Conservation (phyloP, 225 moss, liverwort and hornwort species). For the Thuidium tamariscinum region DNA sequence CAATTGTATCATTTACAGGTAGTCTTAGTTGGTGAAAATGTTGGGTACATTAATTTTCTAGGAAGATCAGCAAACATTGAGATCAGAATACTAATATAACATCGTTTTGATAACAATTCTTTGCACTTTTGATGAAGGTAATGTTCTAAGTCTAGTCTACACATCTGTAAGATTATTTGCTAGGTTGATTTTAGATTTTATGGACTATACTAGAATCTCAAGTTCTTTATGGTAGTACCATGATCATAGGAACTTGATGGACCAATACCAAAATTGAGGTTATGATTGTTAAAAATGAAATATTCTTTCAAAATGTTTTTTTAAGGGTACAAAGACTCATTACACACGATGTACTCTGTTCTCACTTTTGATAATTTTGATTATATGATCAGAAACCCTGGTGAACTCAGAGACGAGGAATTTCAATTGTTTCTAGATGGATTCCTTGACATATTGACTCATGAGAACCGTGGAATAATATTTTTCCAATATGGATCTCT, state of each 20-base stretch:
- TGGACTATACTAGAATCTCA: not conserved
- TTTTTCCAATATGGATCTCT: not conserved
- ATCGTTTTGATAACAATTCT: not conserved
- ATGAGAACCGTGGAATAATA: not conserved
- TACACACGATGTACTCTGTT: not conserved
- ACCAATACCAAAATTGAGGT: not conserved
- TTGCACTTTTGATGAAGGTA: not conserved
- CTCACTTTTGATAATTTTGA: not conserved
- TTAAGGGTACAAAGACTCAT: not conserved
- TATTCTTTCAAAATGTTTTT: no score
- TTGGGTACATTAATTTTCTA: not conserved
- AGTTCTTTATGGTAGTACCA: not conserved
- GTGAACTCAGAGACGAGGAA: not conserved
- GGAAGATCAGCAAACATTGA: not conserved
- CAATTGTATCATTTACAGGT: not conserved
- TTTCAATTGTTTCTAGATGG: not conserved
- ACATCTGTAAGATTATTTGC: not conserved
- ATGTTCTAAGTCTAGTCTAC: not conserved
- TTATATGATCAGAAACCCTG: not conserved
- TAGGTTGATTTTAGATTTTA: not conserved
- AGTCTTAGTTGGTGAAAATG: not conserved
- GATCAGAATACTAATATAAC: not conserved
- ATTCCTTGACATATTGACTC: not conserved
- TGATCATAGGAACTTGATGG: not conserved
- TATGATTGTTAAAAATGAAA: not conserved